Evolutionary conservation across 208 protist genomes (phyloP).

Genomic region (Trypanosoma mega): DNA sequence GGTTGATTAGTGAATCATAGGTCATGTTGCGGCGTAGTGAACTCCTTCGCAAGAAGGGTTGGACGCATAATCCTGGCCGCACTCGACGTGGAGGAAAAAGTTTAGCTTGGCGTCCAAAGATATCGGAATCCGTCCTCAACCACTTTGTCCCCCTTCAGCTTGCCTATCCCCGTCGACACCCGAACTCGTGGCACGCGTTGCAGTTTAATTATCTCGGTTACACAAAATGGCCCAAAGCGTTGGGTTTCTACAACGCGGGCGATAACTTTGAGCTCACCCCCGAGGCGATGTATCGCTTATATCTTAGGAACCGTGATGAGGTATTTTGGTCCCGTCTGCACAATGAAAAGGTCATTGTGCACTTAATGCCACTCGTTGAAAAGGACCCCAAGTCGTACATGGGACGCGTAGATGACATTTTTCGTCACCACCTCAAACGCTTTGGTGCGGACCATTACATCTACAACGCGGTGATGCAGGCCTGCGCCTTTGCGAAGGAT

Average conservation of each 20-base stretch:
- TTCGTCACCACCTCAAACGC: slow-evolving; percentile 81
- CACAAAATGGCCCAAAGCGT: slow-evolving; percentile 88
- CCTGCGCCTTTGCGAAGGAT: slow-evolving; percentile 78
- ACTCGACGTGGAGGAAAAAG: slow-evolving; percentile 88
- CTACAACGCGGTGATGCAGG: slow-evolving; percentile 93
- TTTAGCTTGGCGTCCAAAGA: slow-evolving; percentile 86
- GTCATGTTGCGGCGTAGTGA: slow-evolving; percentile 66
- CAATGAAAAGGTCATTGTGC: slow-evolving; percentile 80
- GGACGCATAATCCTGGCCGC: slow-evolving; percentile 82
- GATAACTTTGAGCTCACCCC: slow-evolving; percentile 91
- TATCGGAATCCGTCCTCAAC: slow-evolving; percentile 56
- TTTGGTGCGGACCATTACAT: slow-evolving; percentile 91
- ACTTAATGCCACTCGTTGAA: slow-evolving; percentile 81
- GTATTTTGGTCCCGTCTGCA: slow-evolving; percentile 76
- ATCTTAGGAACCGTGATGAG: slow-evolving; percentile 59
- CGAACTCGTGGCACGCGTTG: slow-evolving; percentile 83
- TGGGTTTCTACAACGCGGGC: slow-evolving; percentile 90
- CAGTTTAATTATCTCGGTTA: slow-evolving; percentile 85
- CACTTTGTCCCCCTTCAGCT: slow-evolving; percentile 84
- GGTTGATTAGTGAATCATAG: not conserved
- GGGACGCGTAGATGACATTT: slow-evolving; percentile 69
- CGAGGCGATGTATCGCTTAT: slow-evolving; percentile 76
- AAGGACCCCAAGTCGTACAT: slow-evolving; percentile 64
- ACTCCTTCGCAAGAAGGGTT: slow-evolving; percentile 80
- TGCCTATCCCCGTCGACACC: slow-evolving; percentile 77